These are phyloP conservation scores for Gillenia trifoliata DNA, from an alignment of 306 rosid genomes.

Conservation along the genomic window DNA sequence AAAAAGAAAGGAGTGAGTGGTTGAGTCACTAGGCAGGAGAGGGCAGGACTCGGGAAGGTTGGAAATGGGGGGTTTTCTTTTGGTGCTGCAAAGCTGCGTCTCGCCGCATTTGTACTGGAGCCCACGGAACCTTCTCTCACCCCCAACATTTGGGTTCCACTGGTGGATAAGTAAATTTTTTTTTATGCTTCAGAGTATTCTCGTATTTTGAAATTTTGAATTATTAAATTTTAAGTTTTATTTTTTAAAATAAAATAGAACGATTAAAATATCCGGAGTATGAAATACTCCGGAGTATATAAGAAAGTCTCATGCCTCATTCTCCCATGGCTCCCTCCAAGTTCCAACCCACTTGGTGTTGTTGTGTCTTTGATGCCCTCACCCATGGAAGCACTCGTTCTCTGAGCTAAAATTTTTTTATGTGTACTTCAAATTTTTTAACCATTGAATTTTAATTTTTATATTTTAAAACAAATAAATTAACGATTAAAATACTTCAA, in stretches of 20 bases:
- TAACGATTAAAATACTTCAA: no score
- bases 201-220: no score
- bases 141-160: constrained; percentile 27
- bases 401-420: no score
- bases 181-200: no score
- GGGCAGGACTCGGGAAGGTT: background rate
- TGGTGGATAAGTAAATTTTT: no score
- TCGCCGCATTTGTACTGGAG: constrained; percentile 65
- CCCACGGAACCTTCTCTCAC: constrained; percentile 43
- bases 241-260: no score
- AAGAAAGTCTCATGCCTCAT: constrained; percentile 16
- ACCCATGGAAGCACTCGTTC: background rate
- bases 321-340: constrained; percentile 11
- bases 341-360: constrained; percentile 19
- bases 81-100: constrained; percentile 39
- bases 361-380: constrained; percentile 16
- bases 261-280: no score
- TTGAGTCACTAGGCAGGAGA: background rate
- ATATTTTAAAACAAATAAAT: no score
- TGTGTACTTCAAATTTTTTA: no score
- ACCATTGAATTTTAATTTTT: no score
- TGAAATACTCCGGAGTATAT: no score
- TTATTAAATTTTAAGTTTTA: fast-evolving
- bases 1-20: background rate
- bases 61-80: background rate